phyloP scores from a whole-genome alignment of 805 yeast species.

The Vanderwaltozyma polyspora region DNA sequence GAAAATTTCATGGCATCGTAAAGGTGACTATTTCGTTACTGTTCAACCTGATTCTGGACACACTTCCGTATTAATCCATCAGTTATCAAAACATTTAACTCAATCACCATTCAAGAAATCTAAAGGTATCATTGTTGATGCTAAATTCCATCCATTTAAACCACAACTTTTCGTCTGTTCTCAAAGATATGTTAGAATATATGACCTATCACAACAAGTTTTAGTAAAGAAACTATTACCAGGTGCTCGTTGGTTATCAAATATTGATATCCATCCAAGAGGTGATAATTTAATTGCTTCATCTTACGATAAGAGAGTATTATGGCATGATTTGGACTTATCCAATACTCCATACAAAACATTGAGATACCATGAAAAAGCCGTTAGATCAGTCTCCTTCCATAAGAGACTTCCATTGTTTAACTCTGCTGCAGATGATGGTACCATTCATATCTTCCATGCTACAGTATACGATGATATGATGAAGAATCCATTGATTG shows the following conservation, averaged over 20 bases:
- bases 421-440: conserved; percentile 94
- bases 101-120: conserved; percentile 93
- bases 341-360: conserved; percentile 88
- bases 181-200: conserved; percentile 83
- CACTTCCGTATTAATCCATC: conserved; percentile 86
- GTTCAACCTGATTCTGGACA: conserved; percentile 92
- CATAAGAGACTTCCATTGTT: conserved; percentile 84
- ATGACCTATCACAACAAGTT: conserved; percentile 79
- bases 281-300: conserved; percentile 92
- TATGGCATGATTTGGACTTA: conserved; percentile 95
- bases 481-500: conserved; percentile 90
- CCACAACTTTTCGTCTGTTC: conserved; percentile 91
- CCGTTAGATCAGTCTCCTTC: conserved; percentile 79
- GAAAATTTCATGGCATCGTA: conserved; percentile 87
- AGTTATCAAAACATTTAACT: conserved; percentile 83
- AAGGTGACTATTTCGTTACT: conserved; percentile 92
- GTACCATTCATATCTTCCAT: conserved; percentile 86
- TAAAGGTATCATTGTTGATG: conserved; percentile 90
- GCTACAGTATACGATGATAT: conserved; percentile 83
- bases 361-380: conserved; percentile 86
- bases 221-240: conserved; percentile 79
- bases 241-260: conserved; percentile 90
- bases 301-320: conserved; percentile 85
- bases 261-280: conserved; percentile 87
- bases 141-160: conserved; percentile 91